Evolutionary conservation across 192 early-diverging fungal species (phyloP), one percentile per base, ranked within the genome.

Genomic region (Diversispora epigaea): DNA sequence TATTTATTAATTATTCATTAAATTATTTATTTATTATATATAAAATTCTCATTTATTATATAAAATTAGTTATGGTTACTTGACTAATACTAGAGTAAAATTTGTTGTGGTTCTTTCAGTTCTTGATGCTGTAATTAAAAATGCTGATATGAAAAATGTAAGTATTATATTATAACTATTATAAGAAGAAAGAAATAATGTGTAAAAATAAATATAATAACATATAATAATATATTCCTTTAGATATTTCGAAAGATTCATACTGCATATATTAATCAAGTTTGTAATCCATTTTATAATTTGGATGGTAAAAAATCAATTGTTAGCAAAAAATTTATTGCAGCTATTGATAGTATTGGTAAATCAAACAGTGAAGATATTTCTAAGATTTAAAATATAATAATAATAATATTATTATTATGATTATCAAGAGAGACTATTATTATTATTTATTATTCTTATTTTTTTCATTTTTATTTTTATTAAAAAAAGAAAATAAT

Each of bases 241-340:
- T 77, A 93, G 89, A 77, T 96, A 10, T 95, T 95, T 77, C 86
- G 88, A 45, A 85, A 90, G 60, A 86, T 97, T 10, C 96, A 96
- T 79, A 85, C 84, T n/a, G 92, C 92, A 0, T 97, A 94, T 80
- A 86, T 93, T 6, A 79, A 84, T 15, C 82, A 93, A 49, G 88
- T 91, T 2, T 93, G 91, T 50, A 96, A 96, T 79, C 96, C 96
- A 22, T 97, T 97, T 77, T 91, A 90, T 61, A 92, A 92, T 22
- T 76, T 84, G 22, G 89, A 92, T 65, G 81, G 82, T 15, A 80
- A 80, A 56, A 84, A 87, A 52, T 81, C 85, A 54, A 83, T 90
- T 68, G 71, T 69, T 41, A 87, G 85, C 45, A 80, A 80, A 66
- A 78, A 77, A 54, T 90, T 92, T 77, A 77, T 86, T 14, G 78